Conservation (phyloP, 139 green algal genomes). For the Ettlia oleoabundans region DNA sequence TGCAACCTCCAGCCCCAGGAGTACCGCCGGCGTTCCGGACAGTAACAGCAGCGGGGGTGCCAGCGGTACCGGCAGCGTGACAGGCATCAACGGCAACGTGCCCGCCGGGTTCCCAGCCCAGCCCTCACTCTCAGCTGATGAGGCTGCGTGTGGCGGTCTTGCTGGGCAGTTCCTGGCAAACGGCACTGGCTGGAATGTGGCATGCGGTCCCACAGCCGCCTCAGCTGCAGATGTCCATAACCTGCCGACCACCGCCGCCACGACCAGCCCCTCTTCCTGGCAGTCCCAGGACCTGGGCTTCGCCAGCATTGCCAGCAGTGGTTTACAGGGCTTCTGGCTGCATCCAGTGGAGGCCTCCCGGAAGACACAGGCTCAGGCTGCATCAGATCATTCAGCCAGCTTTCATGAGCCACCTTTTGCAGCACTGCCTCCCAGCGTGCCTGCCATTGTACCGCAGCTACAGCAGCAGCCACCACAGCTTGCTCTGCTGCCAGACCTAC, state of each 20-base stretch:
- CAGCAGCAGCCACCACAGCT: neutral
- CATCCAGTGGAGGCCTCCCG: neutral
- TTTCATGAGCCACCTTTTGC: neutral
- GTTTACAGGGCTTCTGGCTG: conserved; percentile 1
- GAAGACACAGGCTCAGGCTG: neutral
- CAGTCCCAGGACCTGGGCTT: neutral
- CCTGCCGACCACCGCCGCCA: neutral
- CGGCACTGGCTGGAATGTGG: neutral
- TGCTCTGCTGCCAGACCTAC: neutral
- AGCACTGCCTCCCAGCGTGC: too few species aligned
- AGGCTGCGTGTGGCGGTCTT: neutral
- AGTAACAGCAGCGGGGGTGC: neutral
- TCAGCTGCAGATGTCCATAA: neutral
- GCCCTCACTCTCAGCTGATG: neutral
- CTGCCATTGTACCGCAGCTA: too few species aligned
- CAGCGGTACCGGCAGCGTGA: neutral
- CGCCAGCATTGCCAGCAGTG: neutral
- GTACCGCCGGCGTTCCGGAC: too few species aligned
- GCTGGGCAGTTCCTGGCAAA: neutral
- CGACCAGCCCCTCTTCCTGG: neutral
- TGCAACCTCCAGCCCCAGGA: neutral
- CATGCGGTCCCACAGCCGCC: neutral
- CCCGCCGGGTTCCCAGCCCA: neutral
- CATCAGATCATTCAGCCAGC: neutral
- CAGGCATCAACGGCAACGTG: neutral